Evolutionary conservation across 305 asterid genomes (phyloP), one percentile per base, ranked within the genome.

Genomic region (Solanum chacoense): DNA sequence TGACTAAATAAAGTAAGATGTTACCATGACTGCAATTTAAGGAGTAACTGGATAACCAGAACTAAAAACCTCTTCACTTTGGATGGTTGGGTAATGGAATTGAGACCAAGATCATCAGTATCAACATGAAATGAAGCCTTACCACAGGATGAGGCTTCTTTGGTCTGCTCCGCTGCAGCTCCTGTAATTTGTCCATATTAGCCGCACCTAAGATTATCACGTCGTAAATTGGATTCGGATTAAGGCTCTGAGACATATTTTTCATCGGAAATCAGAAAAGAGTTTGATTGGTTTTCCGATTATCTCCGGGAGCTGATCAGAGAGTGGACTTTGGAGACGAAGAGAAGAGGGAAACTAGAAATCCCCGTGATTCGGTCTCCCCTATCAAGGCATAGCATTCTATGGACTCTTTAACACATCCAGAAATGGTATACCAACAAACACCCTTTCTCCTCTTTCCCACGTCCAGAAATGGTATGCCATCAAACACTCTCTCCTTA

Each of bases 111-210:
- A 76, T 11, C 50, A 76, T 0, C 83, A 35, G 28, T 20, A 76
- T 22, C 29, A 35, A 76, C 7, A 76, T 76, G 83, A 35, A 76
- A 9, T 76, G 28, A 74, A 73, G 35, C 28, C 42, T 40, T 80
- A 80, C 85, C 85, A 28, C 69, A 42, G 98, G 98, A 71, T 94
- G 95, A 89, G 97, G 90, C 65, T 91, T 93, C 91, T 89, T 92
- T 9, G 98, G 98, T 88, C 96, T 91, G 76, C 94, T 92, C 81
- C 92, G 90, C 87, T 96, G 91, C 87, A 97, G 72, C 88, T 93
- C 93, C 50, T 40, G 50, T 40, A 40, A 40, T 40, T 40, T 40
- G 50, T 40, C 50, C 50, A 40, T 0, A 40, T 40, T 40, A 40
- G 50, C 50, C 80, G 92, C 96, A 4, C 98, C 99, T 76, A 97